A percentile compares a stretch with the other conserved stretches of the same genome.
Evolutionary conservation across 805 yeast genomes (phyloP).

Genomic region (Danielia oregonensis): DNA sequence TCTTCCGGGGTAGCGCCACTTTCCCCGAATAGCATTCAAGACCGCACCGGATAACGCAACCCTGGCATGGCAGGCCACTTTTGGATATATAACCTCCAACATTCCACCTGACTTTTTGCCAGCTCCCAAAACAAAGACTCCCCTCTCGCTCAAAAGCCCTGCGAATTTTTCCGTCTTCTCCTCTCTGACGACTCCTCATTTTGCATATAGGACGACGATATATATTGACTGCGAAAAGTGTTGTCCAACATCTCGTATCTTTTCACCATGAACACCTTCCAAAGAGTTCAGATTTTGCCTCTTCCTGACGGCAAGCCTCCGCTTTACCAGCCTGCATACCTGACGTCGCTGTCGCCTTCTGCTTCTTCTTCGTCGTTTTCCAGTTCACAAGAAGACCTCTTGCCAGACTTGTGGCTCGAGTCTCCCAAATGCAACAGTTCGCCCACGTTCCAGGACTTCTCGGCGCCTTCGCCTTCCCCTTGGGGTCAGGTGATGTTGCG

Average conservation of each 20-base stretch:
- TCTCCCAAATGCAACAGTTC: too few species aligned
- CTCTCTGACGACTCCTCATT: constrained; percentile 14
- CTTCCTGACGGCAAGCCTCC: constrained; percentile 1
- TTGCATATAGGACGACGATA: constrained; percentile 8
- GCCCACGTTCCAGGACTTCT: not conserved
- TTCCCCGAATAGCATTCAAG: constrained; percentile 9
- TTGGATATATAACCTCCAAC: too few species aligned
- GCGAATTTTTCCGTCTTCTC: constrained; percentile 6
- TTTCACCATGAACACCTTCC: not conserved
- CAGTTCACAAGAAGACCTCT: constrained; percentile 21
- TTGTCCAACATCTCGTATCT: not conserved
- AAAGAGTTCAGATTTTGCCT: too few species aligned
- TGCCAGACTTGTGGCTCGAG: constrained; percentile 34
- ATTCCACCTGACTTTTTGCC: too few species aligned
- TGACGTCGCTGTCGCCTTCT: constrained; percentile 3
- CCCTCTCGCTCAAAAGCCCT: constrained; percentile 7
- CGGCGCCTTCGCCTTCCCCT: not conserved
- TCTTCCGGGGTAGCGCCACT: constrained; percentile 8
- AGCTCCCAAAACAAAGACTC: not conserved
- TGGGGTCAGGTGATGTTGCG: constrained; percentile 19
- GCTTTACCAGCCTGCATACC: constrained; percentile 1
- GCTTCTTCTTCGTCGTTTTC: constrained; percentile 6
- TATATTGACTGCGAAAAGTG: constrained; percentile 6
- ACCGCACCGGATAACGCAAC: constrained; percentile 3
- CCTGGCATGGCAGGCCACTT: too few species aligned